Base-by-base conservation (phyloP, 306 rosid genomes). In the Cicer judaicum region DNA sequence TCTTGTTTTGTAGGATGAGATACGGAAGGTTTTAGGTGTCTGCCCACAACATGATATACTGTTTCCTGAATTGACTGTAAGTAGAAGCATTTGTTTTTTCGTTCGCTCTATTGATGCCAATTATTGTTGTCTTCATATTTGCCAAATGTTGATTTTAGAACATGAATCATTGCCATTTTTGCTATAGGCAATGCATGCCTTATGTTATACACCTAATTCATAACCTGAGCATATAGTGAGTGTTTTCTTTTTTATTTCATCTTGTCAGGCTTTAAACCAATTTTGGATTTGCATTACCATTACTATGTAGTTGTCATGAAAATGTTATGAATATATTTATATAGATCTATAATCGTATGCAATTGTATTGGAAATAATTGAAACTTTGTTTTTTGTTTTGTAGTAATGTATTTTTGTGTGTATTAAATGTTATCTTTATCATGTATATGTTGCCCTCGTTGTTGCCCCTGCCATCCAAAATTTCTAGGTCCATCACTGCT, bases 41-140 rank as follows among this genome's bases (percentile, higher is more conserved):
- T 94, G 98, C 78, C 98, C 98, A 64, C 98, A 94, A 57, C 81
- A 87, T 82, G 98, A 94, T 83, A 91, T 94, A 80, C 96, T 94
- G 70, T 94, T 91, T 77, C 91, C 88, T 61, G 98, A 94, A 79
- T 78, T 94, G 86, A 91, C 96, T 24, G 98, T 94, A 83, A 89
- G 97, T 74, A 63, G 72, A 84, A 64, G 43, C 39, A 54, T 68
- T 53, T 10, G 71, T 82, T 24, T 46, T 34, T 57, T 79, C 15
- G 7, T 78, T 84, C 55, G 56, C 39, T 43, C n/a, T 63, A 42
- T 15, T 13, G 21, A 47, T 62, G 70, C 40, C 53, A 54, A n/a
- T 46, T 73, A 16, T 53, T 53, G 16, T 57, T 68, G 39, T 67
- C 75, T 42, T 53, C 36, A 67, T 65, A 56, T 76, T 71, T 60